Evolutionary conservation across 176 grass and related monocot species (phyloP), one percentile per base, ranked within the genome.

Genomic region (Aegilops bicornis): DNA sequence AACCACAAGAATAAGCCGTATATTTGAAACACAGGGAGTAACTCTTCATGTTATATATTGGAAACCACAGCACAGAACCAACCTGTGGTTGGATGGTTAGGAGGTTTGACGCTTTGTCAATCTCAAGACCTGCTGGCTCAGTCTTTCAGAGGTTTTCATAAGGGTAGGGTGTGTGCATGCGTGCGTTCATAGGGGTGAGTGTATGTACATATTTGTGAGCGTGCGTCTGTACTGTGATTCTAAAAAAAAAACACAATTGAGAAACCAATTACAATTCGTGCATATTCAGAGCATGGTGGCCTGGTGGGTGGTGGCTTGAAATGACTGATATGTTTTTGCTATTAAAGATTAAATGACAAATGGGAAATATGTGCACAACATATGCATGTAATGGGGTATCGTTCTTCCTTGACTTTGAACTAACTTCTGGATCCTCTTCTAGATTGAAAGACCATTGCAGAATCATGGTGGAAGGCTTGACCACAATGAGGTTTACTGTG

Each of bases 401-500:
- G 31, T 85, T 73, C 58, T 86, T 66, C 23, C 40, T 67, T 80
- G 54, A 69, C 29, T 42, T 86, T 75, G 50, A 71, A 80, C 60
- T 86, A 83, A 86, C 8, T 47, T 24, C 10, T 24, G 59, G 19
- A 22, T 72, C 15, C 20, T 76, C 19, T 77, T 87, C 84, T 89
- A 99, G 97, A 96, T 99, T 86, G 97, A 99, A 84, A 94, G 92
- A 87, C 97, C 97, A 29, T 84, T 99, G 74, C 94, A 99, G 68
- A 94, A 90, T 86, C 97, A 99, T 91, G 97, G 97, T 35, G 94
- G 97, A 83, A 96, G 94, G 80, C 97, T 99, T 93, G 97, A 96
- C 82, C 94, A 99, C 68, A 96, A 99, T 82, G 97, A 99, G 73
- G 90, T 83, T 91, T 99, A 99, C 83, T 99, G 97, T 80, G 97